phyloP scores from a whole-genome alignment of 495 filamentous ascomycete genomes.

The Penicillium diatomitis region DNA sequence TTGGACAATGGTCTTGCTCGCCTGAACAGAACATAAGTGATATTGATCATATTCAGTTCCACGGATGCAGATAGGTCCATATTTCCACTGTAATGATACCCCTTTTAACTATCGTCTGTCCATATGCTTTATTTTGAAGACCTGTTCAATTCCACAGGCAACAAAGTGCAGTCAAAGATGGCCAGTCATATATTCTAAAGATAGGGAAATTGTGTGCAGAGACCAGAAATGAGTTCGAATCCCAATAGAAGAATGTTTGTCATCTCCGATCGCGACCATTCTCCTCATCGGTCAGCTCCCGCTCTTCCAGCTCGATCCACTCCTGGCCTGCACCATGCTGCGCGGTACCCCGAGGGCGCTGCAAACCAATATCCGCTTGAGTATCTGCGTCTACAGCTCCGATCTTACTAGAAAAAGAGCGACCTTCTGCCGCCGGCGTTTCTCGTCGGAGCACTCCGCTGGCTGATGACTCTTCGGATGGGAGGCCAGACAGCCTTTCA shows the following conservation, averaged over 20 bases:
- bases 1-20: no score
- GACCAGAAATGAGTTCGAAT: neutral
- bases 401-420: neutral
- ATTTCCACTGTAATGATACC: no score
- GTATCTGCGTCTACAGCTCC: neutral
- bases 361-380: slow-evolving; percentile 2
- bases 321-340: slow-evolving; percentile 9
- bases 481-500: neutral
- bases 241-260: neutral
- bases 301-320: slow-evolving; percentile 21
- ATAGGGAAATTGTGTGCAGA: no score
- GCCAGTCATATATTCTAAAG: no score
- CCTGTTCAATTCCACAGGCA: no score
- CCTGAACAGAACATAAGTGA: no score
- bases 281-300: slow-evolving; percentile 15
- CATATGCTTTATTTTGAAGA: no score
- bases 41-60: no score
- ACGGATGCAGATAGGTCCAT: no score
- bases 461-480: slow-evolving; percentile 4
- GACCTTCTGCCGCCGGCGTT: neutral
- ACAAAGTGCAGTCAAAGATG: no score
- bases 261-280: slow-evolving; percentile 3
- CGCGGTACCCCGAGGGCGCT: slow-evolving; percentile 1
- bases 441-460: no score
- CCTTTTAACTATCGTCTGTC: no score